phyloP scores from a whole-genome alignment of 2,329 filamentous ascomycete species.

The Cladophialophora yegresii region DNA sequence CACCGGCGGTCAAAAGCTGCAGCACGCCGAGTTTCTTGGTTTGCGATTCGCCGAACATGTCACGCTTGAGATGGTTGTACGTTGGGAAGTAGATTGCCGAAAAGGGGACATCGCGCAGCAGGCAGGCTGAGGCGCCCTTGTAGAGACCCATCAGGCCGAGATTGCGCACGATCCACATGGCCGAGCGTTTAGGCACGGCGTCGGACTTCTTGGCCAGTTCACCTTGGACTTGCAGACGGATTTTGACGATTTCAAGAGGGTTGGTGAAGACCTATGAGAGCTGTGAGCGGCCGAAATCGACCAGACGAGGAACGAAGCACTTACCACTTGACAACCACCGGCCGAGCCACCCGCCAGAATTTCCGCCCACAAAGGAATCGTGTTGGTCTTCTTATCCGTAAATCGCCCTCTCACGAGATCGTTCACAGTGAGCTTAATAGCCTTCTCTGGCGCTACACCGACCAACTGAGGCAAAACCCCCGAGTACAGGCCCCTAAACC shows the following conservation, averaged over 20 bases:
- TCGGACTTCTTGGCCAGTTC: constrained; percentile 88
- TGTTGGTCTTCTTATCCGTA: constrained; percentile 70
- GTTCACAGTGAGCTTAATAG: constrained; percentile 98
- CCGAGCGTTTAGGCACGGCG: constrained; percentile 80
- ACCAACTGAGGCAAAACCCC: constrained; percentile 93
- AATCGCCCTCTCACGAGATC: constrained; percentile 80
- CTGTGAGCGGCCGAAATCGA: constrained; percentile 15
- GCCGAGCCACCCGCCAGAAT: constrained; percentile 84
- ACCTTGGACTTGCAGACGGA: constrained; percentile 94
- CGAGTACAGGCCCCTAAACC: constrained; percentile 84
- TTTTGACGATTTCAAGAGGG: constrained; percentile 98
- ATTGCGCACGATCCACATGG: constrained; percentile 97
- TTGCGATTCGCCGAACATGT: constrained; percentile 80
- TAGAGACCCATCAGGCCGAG: constrained; percentile 91
- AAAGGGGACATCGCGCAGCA: constrained; percentile 95
- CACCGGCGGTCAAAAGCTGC: constrained; percentile 90
- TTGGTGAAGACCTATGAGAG: constrained; percentile 83
- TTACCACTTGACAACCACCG: constrained; percentile 92
- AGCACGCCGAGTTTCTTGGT: constrained; percentile 86
- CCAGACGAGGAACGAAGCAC: constrained; percentile 45
- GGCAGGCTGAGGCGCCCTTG: constrained; percentile 92
- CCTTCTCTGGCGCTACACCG: constrained; percentile 98
- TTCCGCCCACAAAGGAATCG: constrained; percentile 72
- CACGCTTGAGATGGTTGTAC: constrained; percentile 90
- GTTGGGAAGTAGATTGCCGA: constrained; percentile 98